phyloP scores from a whole-genome alignment of 2,329 filamentous ascomycete genomes.

The Apiospora sp. region DNA sequence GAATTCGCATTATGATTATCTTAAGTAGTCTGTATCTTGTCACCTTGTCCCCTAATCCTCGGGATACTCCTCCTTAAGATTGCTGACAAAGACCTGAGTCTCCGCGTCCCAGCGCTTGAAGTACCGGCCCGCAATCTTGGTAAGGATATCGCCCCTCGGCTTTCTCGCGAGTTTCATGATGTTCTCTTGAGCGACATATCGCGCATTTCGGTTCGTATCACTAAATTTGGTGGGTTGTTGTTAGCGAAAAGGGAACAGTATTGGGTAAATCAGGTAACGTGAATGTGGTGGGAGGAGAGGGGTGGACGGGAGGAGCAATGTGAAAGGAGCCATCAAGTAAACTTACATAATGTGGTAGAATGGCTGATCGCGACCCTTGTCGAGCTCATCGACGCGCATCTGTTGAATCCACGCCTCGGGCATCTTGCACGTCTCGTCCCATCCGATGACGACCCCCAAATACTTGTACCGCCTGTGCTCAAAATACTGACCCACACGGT shows the following conservation, averaged over 20 bases:
- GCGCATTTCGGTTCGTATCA: slow-evolving; percentile 63
- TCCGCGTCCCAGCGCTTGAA: slow-evolving; percentile 69
- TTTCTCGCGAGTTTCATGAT: slow-evolving; percentile 47
- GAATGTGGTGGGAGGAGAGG: too few species aligned
- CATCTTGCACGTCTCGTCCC: slow-evolving; percentile 53
- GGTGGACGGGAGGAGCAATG: background rate
- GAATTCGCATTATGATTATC: background rate
- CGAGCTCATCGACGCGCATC: slow-evolving; percentile 67
- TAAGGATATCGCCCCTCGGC: background rate
- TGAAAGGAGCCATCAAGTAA: background rate
- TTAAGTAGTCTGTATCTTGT: background rate
- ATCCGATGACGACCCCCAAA: slow-evolving; percentile 68
- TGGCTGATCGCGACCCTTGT: slow-evolving; percentile 64
- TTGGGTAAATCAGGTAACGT: too few species aligned
- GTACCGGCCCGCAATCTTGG: slow-evolving; percentile 60
- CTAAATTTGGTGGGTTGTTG: slow-evolving; percentile 37
- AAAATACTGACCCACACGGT: slow-evolving; percentile 66
- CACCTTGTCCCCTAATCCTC: slow-evolving; percentile 58
- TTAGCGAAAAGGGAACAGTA: background rate
- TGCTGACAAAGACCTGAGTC: slow-evolving; percentile 65
- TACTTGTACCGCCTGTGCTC: slow-evolving; percentile 68
- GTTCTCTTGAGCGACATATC: slow-evolving; percentile 76
- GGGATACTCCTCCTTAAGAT: slow-evolving; percentile 71
- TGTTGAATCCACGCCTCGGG: slow-evolving; percentile 66
- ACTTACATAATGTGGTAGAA: slow-evolving; percentile 70